Evolutionary conservation across 2,329 filamentous ascomycete genomes (phyloP), one percentile per base, ranked within the genome.

Genomic region (Xylariaceae sp.): DNA sequence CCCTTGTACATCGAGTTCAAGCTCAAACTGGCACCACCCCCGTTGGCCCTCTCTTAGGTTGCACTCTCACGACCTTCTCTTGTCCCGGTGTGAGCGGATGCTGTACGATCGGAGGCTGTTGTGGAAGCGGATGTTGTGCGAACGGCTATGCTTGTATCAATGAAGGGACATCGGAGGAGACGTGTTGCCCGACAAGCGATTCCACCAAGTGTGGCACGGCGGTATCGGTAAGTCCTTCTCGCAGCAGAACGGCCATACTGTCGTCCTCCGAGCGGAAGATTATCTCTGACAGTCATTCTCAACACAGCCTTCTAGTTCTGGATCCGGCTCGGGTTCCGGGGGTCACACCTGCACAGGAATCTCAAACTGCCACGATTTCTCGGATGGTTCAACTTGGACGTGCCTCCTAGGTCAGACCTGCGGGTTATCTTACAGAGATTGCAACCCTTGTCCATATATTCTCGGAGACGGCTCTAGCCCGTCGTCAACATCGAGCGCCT

Each of bases 381-480:
- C 37, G 2, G 21, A 26, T 11, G 48, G 48, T 19, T 26, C 37
- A 21, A 51, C 37, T 6, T 51, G 37, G 48, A 51, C 48, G 2
- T 51, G 48, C 16, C 37, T 51, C 11, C 29, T 51, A 24, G 48
- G 48, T 4, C 48, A 51, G 29, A 51, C 37, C n/a, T 51, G 37
- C 29, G 9, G 14, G 21, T 19, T 43, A 11, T 51, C 29, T 4
- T 51, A 51, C 7, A 34, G 48, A 28, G 28, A 28, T 34, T 43
- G 37, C 28, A 34, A 51, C 29, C 48, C 48, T 19, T 43, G 48
- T 36, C 48, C 37, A 9, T 43, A 43, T 34, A n/a, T n/a, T n/a
- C n/a, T n/a, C n/a, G n/a, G n/a, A n/a, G n/a, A n/a, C n/a, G n/a
- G n/a, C n/a, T n/a, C n/a, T n/a, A n/a, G n/a, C n/a, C n/a, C n/a